Evolutionary conservation across 2,329 filamentous ascomycete species (phyloP).

Genomic region (Lachnellula arida): DNA sequence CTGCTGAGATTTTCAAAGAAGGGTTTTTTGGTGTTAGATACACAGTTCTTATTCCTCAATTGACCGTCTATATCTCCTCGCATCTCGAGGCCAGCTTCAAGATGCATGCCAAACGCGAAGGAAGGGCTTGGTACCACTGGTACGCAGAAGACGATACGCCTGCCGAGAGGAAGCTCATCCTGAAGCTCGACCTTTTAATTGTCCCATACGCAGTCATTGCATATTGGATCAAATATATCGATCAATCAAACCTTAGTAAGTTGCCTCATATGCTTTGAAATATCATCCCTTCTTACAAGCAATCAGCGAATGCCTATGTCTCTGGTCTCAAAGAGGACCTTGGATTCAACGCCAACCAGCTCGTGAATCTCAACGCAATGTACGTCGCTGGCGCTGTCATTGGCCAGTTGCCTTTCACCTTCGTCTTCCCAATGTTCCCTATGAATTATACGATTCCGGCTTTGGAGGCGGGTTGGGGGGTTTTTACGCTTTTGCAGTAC

Average conservation of each 20-base stretch:
- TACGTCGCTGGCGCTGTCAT: slow-evolving; percentile 24
- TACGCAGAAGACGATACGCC: slow-evolving; percentile 45
- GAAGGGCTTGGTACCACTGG: slow-evolving; percentile 36
- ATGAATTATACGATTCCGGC: slow-evolving; percentile 27
- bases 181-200: slow-evolving; percentile 52
- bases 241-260: slow-evolving; percentile 24
- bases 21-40: not conserved
- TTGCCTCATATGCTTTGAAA: not conserved
- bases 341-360: slow-evolving; percentile 46
- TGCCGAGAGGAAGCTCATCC: slow-evolving; percentile 46
- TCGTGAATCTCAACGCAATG: slow-evolving; percentile 32
- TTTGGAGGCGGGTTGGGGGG: slow-evolving; percentile 24
- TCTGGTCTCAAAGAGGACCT: slow-evolving; percentile 38
- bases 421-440: slow-evolving; percentile 26
- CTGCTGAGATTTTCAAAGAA: not conserved
- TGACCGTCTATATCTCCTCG: not conserved
- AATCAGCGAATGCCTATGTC: slow-evolving; percentile 31
- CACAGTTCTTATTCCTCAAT: not conserved
- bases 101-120: slow-evolving; percentile 18
- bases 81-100: not conserved
- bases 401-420: slow-evolving; percentile 26
- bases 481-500: slow-evolving; percentile 28
- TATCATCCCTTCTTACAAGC: not conserved
- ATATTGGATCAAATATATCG: slow-evolving; percentile 43
- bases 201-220: slow-evolving; percentile 52